These are phyloP conservation scores for Pythium angustatum DNA, from an alignment of 352 stramenopile genomes.

Conservation along the genomic window DNA sequence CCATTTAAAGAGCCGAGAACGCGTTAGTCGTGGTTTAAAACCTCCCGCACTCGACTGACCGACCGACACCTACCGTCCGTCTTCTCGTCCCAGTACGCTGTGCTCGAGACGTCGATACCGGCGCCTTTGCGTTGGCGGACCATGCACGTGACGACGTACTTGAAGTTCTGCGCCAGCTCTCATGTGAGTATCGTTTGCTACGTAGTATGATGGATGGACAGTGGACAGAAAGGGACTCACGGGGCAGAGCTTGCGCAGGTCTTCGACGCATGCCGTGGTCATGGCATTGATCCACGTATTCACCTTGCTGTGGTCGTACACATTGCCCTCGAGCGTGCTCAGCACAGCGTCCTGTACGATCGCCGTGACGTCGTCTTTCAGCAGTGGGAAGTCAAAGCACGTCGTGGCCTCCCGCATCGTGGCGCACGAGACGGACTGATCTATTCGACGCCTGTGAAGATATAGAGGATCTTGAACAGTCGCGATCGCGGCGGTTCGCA, in stretches of 20 bases:
- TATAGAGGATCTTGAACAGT: too few relatives aligned
- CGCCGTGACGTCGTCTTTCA: slow-evolving; percentile 71
- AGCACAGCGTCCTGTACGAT: slow-evolving; percentile 78
- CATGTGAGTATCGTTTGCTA: background rate
- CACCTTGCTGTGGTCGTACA: slow-evolving; percentile 80
- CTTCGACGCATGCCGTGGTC: slow-evolving; percentile 64
- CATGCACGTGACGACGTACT: slow-evolving; percentile 79
- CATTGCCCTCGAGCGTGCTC: slow-evolving; percentile 67
- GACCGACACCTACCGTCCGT: slow-evolving; percentile 44
- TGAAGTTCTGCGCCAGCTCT: slow-evolving; percentile 62
- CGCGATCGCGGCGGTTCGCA: slow-evolving; percentile 24
- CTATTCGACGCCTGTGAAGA: too few relatives aligned
- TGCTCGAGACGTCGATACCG: slow-evolving; percentile 61
- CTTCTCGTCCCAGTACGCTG: slow-evolving; percentile 75
- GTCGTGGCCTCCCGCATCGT: slow-evolving; percentile 33
- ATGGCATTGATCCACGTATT: slow-evolving; percentile 75
- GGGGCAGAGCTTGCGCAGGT: slow-evolving; percentile 61
- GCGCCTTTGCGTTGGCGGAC: slow-evolving; percentile 66
- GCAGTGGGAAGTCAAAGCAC: slow-evolving; percentile 71
- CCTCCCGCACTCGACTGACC: background rate
- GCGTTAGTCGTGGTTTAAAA: background rate
- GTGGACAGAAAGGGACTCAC: slow-evolving; percentile 28
- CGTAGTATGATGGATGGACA: too few relatives aligned
- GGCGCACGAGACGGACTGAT: background rate
- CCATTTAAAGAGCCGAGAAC: too few relatives aligned